phyloP scores from a whole-genome alignment of 2,329 filamentous ascomycete genomes.

The Exophiala phaeomuriformis region DNA sequence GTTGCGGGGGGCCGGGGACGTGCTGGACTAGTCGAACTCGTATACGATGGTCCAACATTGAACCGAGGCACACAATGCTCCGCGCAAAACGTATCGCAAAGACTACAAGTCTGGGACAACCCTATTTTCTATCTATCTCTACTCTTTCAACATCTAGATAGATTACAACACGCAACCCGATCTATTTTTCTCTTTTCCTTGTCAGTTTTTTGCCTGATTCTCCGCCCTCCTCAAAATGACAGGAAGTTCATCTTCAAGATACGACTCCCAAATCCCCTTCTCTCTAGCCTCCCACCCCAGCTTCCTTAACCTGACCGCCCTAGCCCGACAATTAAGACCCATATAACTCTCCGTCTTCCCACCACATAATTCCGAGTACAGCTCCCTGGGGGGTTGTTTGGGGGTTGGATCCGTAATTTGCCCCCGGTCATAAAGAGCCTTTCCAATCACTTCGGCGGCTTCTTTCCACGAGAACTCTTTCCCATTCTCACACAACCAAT shows the following conservation, averaged over 20 bases:
- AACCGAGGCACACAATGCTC: too few species aligned
- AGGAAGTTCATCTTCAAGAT: constrained; percentile 36
- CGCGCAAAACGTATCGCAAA: too few species aligned
- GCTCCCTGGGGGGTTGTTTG: constrained; percentile 32
- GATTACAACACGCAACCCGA: too few species aligned
- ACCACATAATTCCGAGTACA: constrained; percentile 39
- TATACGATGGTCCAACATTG: too few species aligned
- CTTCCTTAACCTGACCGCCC: constrained; percentile 39
- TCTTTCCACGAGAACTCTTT: constrained; percentile 41
- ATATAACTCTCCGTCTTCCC: constrained; percentile 34
- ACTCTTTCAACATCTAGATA: too few species aligned
- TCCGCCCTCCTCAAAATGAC: constrained; percentile 7
- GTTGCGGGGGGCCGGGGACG: too few species aligned
- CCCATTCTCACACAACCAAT: constrained; percentile 42
- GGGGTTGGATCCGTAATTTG: constrained; percentile 35
- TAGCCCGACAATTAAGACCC: constrained; percentile 39
- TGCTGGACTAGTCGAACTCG: too few species aligned
- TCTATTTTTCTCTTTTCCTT: too few species aligned
- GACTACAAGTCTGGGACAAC: too few species aligned
- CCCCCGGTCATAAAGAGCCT: constrained; percentile 34
- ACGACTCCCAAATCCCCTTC: constrained; percentile 38
- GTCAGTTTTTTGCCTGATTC: too few species aligned
- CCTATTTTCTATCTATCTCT: too few species aligned
- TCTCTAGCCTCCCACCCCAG: constrained; percentile 42
- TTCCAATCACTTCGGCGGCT: constrained; percentile 35